Conservation (phyloP, 805 yeast genomes). For the Candida piceae region DNA sequence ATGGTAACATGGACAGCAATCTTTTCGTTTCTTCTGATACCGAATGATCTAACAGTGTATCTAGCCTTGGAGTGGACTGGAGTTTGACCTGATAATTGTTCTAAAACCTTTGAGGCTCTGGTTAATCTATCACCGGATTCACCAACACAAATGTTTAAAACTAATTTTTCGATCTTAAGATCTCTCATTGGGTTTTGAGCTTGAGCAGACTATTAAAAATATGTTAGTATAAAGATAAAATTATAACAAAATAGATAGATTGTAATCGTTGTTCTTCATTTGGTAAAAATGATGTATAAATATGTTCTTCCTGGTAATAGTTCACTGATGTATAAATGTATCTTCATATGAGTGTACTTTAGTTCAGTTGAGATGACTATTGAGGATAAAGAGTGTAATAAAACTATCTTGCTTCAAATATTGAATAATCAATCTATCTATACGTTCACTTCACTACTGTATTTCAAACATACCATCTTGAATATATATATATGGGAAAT, state of each 20-base stretch:
- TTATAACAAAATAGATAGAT: background rate
- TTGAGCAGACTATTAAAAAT: slow-evolving; percentile 42
- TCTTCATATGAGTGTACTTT: no score
- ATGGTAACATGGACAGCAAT: slow-evolving; percentile 98
- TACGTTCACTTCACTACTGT: background rate
- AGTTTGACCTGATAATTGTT: slow-evolving; percentile 99
- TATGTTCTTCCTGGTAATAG: no score
- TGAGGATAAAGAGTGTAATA: no score
- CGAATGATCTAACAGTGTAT: slow-evolving; percentile 99
- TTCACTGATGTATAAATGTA: no score
- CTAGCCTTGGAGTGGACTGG: slow-evolving; percentile 99
- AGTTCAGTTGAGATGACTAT: no score
- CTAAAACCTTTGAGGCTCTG: slow-evolving; percentile 99
- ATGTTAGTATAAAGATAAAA: background rate
- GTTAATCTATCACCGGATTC: slow-evolving; percentile 99
- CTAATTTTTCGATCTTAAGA: slow-evolving; percentile 97
- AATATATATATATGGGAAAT: background rate
- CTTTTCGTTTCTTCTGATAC: slow-evolving; percentile 99
- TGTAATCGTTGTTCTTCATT: background rate
- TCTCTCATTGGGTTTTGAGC: slow-evolving; percentile 97
- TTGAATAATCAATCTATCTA: background rate
- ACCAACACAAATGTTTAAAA: slow-evolving; percentile 99
- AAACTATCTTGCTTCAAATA: background rate
- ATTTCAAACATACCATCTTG: slow-evolving; percentile 4
- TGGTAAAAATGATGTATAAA: no score